Evolutionary conservation across 2,329 filamentous ascomycete species (phyloP), one percentile per base, ranked within the genome.

Genomic region (Fusarium irregulare): DNA sequence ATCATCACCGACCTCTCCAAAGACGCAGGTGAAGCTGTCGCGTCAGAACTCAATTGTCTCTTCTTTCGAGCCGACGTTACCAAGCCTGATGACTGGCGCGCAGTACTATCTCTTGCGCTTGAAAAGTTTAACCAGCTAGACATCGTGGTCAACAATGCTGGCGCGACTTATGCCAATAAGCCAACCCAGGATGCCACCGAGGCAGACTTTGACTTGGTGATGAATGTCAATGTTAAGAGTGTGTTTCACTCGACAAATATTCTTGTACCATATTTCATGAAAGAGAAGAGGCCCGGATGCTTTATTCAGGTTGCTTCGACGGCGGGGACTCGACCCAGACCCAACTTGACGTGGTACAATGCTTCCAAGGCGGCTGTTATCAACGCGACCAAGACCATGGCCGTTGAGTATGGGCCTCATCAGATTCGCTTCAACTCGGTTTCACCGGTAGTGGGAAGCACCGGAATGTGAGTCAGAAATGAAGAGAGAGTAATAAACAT

Each of bases 371-470:
- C 87, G 1, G 90, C 90, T 1, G 86, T 91, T 14, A 86, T 87
- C 70, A 90, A 86, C 51, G 88, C 87, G 42, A 84, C 83, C 3
- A 86, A 86, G 78, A 77, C 79, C 0, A 78, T 94, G 73, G 92
- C 92, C 0, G 89, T 91, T 2, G 92, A 94, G 77, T 94, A 91
- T 73, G 92, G 89, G 1, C 86, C 88, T 0, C 86, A 91, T 58
- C 86, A 92, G 71, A 92, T 94, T 70, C 87, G 92, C 0, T 91
- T 94, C 74, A 93, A 93, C 66, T 86, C 88, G 3, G 87, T 94
- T n/a, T 92, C 89, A 28, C 91, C 91, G 0, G 86, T 93, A 0
- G 83, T 93, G 4, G 89, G 88, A 16, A 69, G 66, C 27, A 69
- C 66, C 6, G 66, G 66, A 2, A 69, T 69, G 66, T 54, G 11